Evolutionary conservation across 1,139 yeast species (phyloP).

Genomic region (Geotrichum restrictum): DNA sequence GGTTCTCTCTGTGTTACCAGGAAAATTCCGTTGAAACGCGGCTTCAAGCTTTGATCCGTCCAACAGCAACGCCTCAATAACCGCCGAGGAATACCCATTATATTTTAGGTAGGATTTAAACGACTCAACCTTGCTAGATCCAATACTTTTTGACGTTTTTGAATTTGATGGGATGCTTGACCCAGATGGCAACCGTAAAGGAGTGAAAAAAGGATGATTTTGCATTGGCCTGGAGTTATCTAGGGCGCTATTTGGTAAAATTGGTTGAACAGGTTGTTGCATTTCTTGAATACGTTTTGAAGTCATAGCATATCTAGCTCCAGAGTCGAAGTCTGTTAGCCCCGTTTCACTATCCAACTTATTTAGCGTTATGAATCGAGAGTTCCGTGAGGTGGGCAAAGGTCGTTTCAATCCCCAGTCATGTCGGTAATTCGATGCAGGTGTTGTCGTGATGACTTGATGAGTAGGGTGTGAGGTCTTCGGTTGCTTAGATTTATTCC

Average conservation of each 20-base stretch:
- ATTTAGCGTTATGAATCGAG: constrained; percentile 46
- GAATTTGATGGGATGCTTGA: neutral
- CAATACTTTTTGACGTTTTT: neutral
- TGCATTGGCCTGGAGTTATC: neutral
- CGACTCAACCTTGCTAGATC: neutral
- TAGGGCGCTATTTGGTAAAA: neutral
- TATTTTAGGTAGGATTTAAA: neutral
- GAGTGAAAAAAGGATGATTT: neutral
- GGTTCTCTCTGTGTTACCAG: neutral
- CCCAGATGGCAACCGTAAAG: neutral
- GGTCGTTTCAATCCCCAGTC: constrained; percentile 56
- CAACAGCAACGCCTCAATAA: neutral
- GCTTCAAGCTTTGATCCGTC: neutral
- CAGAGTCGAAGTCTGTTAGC: constrained; percentile 48
- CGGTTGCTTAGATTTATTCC: neutral
- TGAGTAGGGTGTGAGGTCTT: constrained; percentile 41
- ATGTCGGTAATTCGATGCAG: constrained; percentile 46
- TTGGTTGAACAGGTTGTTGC: constrained; percentile 38
- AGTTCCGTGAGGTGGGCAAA: constrained; percentile 45
- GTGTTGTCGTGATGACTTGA: constrained; percentile 51
- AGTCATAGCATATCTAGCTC: constrained; percentile 47
- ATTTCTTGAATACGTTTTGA: constrained; percentile 49
- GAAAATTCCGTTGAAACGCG: neutral
- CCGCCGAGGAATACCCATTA: constrained; percentile 1
- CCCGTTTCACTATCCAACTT: constrained; percentile 49